Evolutionary conservation across 2,329 filamentous ascomycete genomes (phyloP), one percentile per base, ranked within the genome.

Genomic region (Arthrinium puccinioides): DNA sequence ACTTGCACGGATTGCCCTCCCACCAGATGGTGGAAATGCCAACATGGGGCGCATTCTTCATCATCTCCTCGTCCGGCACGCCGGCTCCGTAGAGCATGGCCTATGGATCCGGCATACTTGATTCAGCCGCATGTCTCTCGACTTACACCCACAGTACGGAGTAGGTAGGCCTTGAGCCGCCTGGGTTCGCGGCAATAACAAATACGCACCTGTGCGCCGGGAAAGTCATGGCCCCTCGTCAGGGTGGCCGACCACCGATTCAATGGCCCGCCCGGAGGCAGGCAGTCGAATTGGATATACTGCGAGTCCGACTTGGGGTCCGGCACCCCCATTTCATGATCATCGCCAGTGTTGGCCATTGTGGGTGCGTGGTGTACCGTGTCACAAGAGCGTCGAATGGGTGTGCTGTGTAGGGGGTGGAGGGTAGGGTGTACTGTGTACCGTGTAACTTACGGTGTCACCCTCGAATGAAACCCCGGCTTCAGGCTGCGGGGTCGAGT

Each of bases 1-100:
- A 86, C 82, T 95, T 95, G 78, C 89, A 96, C 25, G 90, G 87
- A 57, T 96, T 96, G 20, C 90, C 90, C 63, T 96, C 88, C 89
- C 89, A 97, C 89, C 89, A 96, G 5, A 96, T 86, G 5, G 84
- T 88, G 7, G 88, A 84, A 54, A 96, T 79, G 40, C 90, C 90
- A 19, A 97, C 85, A 46, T 97, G 90, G 10, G 90, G 87, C 37
- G 84, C 84, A 40, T 75, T 90, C 64, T 90, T 89, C 86, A 97
- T 94, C 53, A 82, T 79, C 39, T 92, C 71, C 51, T 79, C 73
- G 55, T 87, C 77, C 2, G 88, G 86, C 23, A 97, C 84, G 18
- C 90, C 90, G 8, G 90, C 88, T 11, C 85, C 89, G 62, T 94
- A 97, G 16, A 97, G 74, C 90, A 96, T 96, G 28, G 90, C 87